Conservation (phyloP, 1,284 basidiomycete species). For the Sphagnurus paluster region DNA sequence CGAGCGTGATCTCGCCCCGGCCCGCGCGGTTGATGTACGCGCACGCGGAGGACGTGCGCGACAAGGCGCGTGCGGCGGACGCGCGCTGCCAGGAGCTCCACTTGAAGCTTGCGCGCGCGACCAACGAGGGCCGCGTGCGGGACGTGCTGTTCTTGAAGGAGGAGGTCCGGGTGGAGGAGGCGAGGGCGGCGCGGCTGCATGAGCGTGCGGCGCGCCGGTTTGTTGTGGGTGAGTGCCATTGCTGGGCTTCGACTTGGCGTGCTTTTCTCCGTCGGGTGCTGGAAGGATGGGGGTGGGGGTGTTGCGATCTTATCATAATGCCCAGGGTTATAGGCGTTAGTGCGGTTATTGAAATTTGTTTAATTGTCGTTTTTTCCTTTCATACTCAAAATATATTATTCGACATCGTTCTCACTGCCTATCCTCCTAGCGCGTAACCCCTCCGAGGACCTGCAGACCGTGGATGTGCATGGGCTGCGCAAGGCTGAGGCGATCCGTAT, state of each 20-base stretch:
- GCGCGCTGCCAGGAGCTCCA: slow-evolving; percentile 26
- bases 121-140: slow-evolving; percentile 29
- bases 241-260: background rate
- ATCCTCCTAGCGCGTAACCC: slow-evolving; percentile 47
- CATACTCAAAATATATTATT: no score
- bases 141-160: slow-evolving; percentile 38
- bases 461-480: slow-evolving; percentile 80
- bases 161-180: slow-evolving; percentile 34
- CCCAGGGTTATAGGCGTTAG: no score
- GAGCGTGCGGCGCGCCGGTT: slow-evolving; percentile 41
- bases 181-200: slow-evolving; percentile 35
- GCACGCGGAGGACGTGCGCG: slow-evolving; percentile 36
- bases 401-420: background rate
- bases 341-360: no score
- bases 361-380: no score
- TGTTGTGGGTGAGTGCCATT: slow-evolving; percentile 37
- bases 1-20: slow-evolving; percentile 34
- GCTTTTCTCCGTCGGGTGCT: slow-evolving; percentile 2
- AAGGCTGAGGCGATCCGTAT: slow-evolving; percentile 67
- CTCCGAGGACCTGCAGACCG: slow-evolving; percentile 36
- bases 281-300: background rate
- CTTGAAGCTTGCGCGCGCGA: no score
- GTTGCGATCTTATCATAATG: no score
- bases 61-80: slow-evolving; percentile 38
- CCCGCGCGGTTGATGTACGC: slow-evolving; percentile 29